Evolutionary conservation across 148 eudicot species (phyloP).

Genomic region (Persicaria maculosa): DNA sequence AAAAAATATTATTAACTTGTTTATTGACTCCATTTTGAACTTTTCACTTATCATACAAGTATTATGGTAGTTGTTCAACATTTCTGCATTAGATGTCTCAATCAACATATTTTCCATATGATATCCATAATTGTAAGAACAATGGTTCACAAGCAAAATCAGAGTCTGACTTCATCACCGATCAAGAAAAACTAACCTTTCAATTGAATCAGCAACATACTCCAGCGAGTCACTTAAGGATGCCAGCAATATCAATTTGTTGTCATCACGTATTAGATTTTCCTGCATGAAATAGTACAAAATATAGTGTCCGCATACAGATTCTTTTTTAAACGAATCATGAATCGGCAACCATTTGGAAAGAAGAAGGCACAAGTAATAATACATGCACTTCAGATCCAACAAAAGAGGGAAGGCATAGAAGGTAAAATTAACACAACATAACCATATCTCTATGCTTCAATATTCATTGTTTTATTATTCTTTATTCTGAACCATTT

Average conservation of each 20-base stretch:
- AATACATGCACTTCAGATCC: constrained; percentile 7
- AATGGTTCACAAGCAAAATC: constrained; percentile 4
- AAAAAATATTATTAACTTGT: background rate
- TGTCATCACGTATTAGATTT: constrained; percentile 88
- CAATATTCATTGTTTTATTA: background rate
- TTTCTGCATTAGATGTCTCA: background rate
- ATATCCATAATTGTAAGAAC: background rate
- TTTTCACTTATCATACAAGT: background rate
- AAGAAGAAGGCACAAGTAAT: background rate
- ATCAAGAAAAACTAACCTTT: constrained; percentile 48
- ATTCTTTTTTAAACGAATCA: background rate
- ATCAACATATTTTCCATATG: background rate
- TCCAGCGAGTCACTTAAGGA: constrained; percentile 96
- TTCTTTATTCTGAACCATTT: background rate
- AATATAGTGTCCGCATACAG: background rate
- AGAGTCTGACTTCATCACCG: constrained; percentile 6
- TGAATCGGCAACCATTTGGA: constrained; percentile 4
- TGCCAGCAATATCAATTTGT: constrained; percentile 85
- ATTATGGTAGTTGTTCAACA: background rate
- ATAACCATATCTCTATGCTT: background rate
- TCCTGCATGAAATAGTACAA: constrained; percentile 48
- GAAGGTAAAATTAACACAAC: background rate
- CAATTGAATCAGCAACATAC: constrained; percentile 97
- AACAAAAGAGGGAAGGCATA: constrained; percentile 1
- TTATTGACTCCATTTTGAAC: background rate